Conservation (phyloP, 2,329 filamentous ascomycete genomes). For the Aspergillus sp. region DNA sequence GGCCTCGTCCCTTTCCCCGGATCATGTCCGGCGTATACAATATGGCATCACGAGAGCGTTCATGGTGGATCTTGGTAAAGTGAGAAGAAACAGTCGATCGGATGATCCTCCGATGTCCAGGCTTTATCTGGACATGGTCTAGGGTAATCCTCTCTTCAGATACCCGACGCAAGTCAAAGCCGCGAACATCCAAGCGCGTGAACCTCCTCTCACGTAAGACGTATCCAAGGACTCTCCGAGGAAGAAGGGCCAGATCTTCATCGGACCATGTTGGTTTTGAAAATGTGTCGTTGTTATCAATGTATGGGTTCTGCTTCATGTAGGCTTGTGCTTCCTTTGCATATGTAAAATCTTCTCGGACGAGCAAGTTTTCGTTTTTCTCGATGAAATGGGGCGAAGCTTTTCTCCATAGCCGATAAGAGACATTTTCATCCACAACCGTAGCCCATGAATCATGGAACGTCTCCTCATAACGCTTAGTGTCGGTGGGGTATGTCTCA, state of each 20-base stretch:
- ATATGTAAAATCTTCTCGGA: background rate
- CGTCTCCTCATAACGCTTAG: background rate
- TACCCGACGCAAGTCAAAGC: background rate
- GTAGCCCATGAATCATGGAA: background rate
- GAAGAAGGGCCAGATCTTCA: background rate
- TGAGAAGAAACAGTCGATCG: background rate
- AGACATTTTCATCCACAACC: background rate
- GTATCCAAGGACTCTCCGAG: background rate
- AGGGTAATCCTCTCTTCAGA: background rate
- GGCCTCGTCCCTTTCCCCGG: slow-evolving; percentile 1
- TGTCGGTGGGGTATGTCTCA: background rate
- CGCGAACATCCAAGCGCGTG: background rate
- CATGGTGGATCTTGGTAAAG: background rate
- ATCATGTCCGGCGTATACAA: background rate
- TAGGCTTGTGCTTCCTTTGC: background rate
- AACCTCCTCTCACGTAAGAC: background rate
- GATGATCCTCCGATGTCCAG: background rate
- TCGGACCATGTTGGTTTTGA: background rate
- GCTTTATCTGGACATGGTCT: background rate
- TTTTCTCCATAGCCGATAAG: background rate
- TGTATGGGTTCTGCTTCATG: background rate
- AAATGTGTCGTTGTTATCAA: background rate
- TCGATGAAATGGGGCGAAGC: background rate
- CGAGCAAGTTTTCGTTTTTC: background rate
- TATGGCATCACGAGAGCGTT: background rate